Evolutionary conservation across 176 grass and related monocot genomes (phyloP), one percentile per base, ranked within the genome.

Genomic region (Lolium perenne): DNA sequence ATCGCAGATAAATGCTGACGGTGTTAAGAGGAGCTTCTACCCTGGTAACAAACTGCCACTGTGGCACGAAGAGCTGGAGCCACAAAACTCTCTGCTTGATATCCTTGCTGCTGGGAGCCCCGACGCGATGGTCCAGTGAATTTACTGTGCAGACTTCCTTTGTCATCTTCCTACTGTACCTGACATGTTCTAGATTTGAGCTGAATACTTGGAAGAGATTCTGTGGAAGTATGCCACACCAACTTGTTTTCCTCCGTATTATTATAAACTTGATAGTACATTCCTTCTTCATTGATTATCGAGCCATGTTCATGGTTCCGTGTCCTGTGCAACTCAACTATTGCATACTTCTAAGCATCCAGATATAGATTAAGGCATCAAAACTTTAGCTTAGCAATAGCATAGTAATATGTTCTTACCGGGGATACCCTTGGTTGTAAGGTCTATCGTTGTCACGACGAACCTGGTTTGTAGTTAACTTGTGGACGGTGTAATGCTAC

Each of bases 61-160:
- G 49, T 99, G 97, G 94, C 94, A 96, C 12, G 94, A 96, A 25
- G 97, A 99, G 90, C 7, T 99, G 79, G 87, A 93, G 88, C 87
- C 94, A 8, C 92, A 90, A 5, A 93, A 89, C 77, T 96, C 97
- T 1, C 71, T 99, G 74, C 92, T 99, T 0, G 97, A 99, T 32
- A 89, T 96, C 56, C 92, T 99, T 3, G 78, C 87, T 23, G 86
- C 94, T 23, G 89, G 90, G 18, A 90, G 74, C 70, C 83, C 94
- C 10, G 97, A 99, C 69, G 90, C 97, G 3, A 99, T 99, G 97
- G 93, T 88, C 17, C 86, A 92, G 43, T 90, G 65, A 74, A 49
- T 63, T 54, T 88, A 60, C 1, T 11, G n/a, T 82, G 57, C 71
- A 66, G 21, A 32, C 18, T 38, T 38, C 35, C 16, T n/a, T 61